A percentile compares a stretch with the other conserved stretches of the same genome.
These are phyloP conservation scores for Citrus sp. DNA, from an alignment of 345 rosid species.

Conservation along the genomic window DNA sequence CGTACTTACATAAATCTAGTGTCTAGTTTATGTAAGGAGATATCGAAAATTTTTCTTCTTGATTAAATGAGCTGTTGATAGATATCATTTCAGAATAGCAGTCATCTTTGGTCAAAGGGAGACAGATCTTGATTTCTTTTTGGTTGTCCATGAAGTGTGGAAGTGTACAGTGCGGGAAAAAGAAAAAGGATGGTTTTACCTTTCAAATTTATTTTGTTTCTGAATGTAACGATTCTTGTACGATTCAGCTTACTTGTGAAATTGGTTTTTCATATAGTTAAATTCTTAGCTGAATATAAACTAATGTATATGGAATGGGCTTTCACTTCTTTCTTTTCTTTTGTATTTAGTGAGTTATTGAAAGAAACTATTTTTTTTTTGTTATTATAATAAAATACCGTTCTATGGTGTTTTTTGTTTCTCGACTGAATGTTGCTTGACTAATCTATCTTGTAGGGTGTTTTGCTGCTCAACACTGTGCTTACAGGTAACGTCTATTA, in stretches of 20 bases:
- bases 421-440: background rate
- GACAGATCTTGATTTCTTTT: background rate
- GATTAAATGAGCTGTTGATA: background rate
- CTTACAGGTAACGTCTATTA: conserved; percentile 65
- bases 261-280: background rate
- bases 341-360: background rate
- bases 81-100: background rate
- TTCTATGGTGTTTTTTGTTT: background rate
- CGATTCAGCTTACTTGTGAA: background rate
- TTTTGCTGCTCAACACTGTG: conserved; percentile 83
- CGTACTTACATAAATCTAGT: background rate
- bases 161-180: background rate
- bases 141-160: background rate
- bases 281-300: background rate
- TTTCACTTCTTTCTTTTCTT: background rate
- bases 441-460: conserved; percentile 51
- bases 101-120: background rate
- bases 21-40: background rate
- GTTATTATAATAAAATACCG: background rate
- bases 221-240: too few species aligned
- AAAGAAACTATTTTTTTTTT: background rate
- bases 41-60: too few species aligned
- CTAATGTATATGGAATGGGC: background rate
- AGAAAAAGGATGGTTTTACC: background rate
- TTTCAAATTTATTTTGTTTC: too few species aligned